Evolutionary conservation across 371 early-diverging fungal genomes (phyloP), one percentile per base, ranked within the genome.

Genomic region (Circinella umbellata): DNA sequence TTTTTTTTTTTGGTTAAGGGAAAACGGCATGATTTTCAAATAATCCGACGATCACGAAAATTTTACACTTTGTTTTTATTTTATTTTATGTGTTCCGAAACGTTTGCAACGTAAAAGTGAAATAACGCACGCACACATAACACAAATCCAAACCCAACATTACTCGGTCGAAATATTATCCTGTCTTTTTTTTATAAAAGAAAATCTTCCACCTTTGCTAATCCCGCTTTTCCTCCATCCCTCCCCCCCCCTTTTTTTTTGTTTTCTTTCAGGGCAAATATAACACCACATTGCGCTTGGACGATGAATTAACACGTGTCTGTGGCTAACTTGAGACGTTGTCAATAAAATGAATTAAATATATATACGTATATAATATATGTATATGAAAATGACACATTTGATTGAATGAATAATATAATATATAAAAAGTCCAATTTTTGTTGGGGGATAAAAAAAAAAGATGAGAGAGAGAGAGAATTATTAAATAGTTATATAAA

Each of bases 21-120:
- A 54, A 54, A 54, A 54, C 54, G 54, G 54, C 54, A 54, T 54
- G 54, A 54, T 54, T 54, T 54, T 54, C 54, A 54, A 27, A 27
- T 27, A 27, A 27, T 27, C 27, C 27, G 20, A 54, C 15, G n/a
- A 8, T n/a, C 10, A 54, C 47, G 9, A 15, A 54, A n/a, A n/a
- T n/a, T n/a, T n/a, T n/a, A n/a, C n/a, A n/a, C n/a, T n/a, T n/a
- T n/a, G n/a, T n/a, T n/a, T n/a, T n/a, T n/a, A 17, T 14, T 54
- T 20, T n/a, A 17, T 14, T 54, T 3, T 20, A 1, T 10, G 54
- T n/a, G 54, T 15, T 54, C 54, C 47, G 47, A 47, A 47, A 47
- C 11, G 47, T n/a, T n/a, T 47, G 11, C 47, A 8, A 17, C 51
- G 3, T 13, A 17, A 10, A 4, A 57, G 27, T 18, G 6, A 34